Percentiles rank a stretch among this genome's conserved stretches.
Conservation (phyloP, 371 early-diverging fungal genomes). For the Lichtheimia corymbifera region DNA sequence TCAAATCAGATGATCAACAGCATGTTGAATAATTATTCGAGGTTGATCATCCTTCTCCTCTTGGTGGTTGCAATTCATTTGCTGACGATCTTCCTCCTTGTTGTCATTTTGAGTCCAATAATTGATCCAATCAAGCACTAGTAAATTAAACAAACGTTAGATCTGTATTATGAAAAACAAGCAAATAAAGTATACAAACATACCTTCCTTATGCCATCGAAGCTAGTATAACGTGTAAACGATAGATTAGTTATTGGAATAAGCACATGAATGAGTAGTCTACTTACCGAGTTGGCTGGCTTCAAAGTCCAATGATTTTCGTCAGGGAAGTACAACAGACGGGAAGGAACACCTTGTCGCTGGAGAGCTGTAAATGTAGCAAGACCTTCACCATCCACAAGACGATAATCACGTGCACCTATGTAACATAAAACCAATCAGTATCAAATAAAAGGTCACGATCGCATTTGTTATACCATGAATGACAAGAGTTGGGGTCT, state of each 20-base stretch:
- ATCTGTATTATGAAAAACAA: background rate
- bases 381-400: constrained; percentile 72
- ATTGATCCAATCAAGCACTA: constrained; percentile 61
- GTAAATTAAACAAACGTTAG: background rate
- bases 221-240: background rate
- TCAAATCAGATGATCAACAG: too few relatives aligned
- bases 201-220: constrained; percentile 15
- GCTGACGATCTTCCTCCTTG: background rate
- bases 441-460: background rate
- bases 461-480: constrained; percentile 52
- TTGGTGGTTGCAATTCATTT: too few relatives aligned
- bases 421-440: constrained; percentile 5
- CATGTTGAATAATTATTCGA: too few relatives aligned
- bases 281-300: constrained; percentile 70
- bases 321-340: constrained; percentile 80
- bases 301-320: constrained; percentile 82
- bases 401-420: constrained; percentile 64
- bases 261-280: too few relatives aligned
- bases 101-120: constrained; percentile 43
- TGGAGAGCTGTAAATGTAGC: constrained; percentile 81
- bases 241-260: too few relatives aligned
- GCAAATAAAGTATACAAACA: background rate
- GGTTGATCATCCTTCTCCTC: too few relatives aligned
- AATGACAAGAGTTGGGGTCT: constrained; percentile 80
- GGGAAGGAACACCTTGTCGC: constrained; percentile 70